Evolutionary conservation across 441 rosid genomes (phyloP).

Genomic region (Populus tomentosa): DNA sequence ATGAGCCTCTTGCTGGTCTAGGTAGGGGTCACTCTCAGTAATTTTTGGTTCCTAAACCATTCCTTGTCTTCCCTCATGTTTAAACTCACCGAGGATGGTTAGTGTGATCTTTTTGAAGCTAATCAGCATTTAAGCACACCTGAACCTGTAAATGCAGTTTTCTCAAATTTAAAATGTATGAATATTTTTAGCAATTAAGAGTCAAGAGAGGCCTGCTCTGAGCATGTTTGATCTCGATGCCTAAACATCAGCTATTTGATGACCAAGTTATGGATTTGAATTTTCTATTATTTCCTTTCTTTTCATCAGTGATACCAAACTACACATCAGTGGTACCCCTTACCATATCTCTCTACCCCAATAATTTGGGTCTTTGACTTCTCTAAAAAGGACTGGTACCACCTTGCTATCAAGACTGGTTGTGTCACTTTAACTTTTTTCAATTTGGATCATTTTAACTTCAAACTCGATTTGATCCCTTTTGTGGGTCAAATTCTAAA

Average conservation of each 20-base stretch:
- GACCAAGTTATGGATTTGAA: neutral
- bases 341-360: neutral
- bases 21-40: slow-evolving; percentile 46
- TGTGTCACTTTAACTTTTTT: neutral
- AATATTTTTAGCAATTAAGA: neutral
- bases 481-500: neutral
- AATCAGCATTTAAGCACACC: neutral
- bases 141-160: neutral
- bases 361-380: neutral
- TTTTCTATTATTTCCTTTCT: neutral
- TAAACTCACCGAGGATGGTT: neutral
- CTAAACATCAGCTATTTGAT: neutral
- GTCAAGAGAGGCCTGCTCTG: neutral
- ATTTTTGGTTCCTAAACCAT: slow-evolving; percentile 7
- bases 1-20: slow-evolving; percentile 98
- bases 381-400: neutral
- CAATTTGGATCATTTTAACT: neutral
- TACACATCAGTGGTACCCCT: neutral
- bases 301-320: neutral
- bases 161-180: neutral
- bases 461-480: neutral
- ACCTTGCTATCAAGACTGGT: neutral
- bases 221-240: neutral
- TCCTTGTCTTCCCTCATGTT: neutral
- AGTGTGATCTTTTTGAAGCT: neutral